Percentiles rank a stretch among this genome's conserved stretches.
These are phyloP conservation scores for Ophiorrhiza pumila DNA, from an alignment of 257 asterid species.

Conservation along the genomic window DNA sequence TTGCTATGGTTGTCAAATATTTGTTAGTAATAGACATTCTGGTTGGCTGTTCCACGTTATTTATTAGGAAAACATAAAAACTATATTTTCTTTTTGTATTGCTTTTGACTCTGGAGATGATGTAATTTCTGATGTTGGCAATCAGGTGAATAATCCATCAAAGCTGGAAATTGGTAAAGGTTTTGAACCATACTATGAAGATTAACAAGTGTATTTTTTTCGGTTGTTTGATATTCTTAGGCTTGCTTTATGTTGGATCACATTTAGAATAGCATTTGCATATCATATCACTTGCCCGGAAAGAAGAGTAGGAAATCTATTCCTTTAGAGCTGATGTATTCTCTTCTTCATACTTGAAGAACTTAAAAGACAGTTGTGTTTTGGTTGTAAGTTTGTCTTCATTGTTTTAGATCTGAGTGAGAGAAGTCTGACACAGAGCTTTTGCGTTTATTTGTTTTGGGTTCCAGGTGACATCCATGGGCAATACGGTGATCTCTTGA, in stretches of 20 bases:
- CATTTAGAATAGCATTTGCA: not conserved
- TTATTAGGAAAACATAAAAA: not conserved
- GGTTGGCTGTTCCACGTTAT: not conserved
- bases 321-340: not conserved
- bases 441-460: conserved; percentile 10
- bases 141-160: not conserved
- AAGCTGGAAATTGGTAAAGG: not conserved
- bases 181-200: not conserved
- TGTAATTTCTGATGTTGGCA: not conserved
- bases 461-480: conserved; percentile 74
- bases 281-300: not conserved
- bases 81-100: not conserved
- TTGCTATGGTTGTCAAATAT: not conserved
- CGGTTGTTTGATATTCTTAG: not conserved
- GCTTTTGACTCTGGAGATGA: not conserved
- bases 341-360: not conserved
- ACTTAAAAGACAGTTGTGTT: not conserved
- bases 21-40: not conserved
- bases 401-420: not conserved
- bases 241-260: not conserved
- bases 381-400: conserved; percentile 4
- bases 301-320: not conserved
- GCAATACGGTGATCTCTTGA: conserved; percentile 67
- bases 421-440: not conserved
- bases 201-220: not conserved